Evolutionary conservation across 495 filamentous ascomycete genomes (phyloP), one percentile per base, ranked within the genome.

Genomic region (Durotheca rogersii): DNA sequence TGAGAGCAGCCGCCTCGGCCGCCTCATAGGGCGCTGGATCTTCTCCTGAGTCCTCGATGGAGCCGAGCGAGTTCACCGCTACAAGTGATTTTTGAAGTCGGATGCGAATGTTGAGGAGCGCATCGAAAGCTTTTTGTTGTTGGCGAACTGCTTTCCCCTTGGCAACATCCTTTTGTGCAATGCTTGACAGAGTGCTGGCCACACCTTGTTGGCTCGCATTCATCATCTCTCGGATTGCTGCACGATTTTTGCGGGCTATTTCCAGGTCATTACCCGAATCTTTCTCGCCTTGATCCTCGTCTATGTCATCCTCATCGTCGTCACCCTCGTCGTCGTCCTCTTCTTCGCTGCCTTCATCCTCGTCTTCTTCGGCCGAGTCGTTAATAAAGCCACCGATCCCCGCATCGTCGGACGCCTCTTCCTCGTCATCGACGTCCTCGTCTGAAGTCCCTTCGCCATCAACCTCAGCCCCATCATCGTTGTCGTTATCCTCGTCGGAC

Each of bases 51-150:
- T 64, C 56, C 3, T 80, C 75, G 15, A 74, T 46, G 0, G 71
- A 58, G n/a, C 75, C 63, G 39, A 95, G 78, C 4, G 90, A 84
- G 60, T 96, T 95, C 12, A 84, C 78, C 2, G 87, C 84, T 11
- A 89, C 78, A 11, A 98, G 70, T 3, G 87, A 87, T 66, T 96
- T 96, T 60, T 98, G 93, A 6, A 98, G 71, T 47, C 88, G 85
- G 59, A 98, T 95, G 5, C 93, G 83, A 15, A 86, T 78, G 67
- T 93, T 90, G 14, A 98, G 78, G 2, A 97, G 79, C 1, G 85
- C 77, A 53, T 97, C 91, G 62, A 96, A 97, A 7, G 83, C 84
- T 40, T 81, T 82, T 42, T 89, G 80, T 67, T 98, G 93, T 39
- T 80, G 71, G 57, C 88, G 89, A 21, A 97, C 86, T 1, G 92